Conservation (phyloP, 2,329 filamentous ascomycete species). For the Nigrograna mackinnonii region DNA sequence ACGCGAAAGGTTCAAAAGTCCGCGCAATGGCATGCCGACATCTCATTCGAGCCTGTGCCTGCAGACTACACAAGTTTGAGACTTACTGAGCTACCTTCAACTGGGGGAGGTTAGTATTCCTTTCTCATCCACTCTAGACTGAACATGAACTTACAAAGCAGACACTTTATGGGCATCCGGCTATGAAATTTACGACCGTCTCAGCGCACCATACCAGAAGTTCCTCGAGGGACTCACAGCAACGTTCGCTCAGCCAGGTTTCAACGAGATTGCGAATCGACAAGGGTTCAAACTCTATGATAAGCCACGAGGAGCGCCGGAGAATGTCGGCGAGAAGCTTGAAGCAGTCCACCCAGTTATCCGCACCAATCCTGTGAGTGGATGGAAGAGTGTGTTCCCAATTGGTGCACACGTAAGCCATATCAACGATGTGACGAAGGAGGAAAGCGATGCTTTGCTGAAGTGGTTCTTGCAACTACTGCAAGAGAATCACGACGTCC, state of each 20-base stretch:
- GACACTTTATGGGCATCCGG: constrained; percentile 70
- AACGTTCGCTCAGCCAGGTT: constrained; percentile 40
- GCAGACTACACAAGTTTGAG: constrained; percentile 65
- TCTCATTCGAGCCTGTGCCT: constrained; percentile 65
- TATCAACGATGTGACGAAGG: constrained; percentile 45
- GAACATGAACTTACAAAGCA: background rate
- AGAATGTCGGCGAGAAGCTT: constrained; percentile 51
- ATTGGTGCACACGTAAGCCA: constrained; percentile 36
- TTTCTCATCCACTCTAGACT: too few species aligned
- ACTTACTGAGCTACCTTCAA: constrained; percentile 34
- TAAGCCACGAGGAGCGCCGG: constrained; percentile 51
- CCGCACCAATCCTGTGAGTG: constrained; percentile 59
- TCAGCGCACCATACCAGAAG: constrained; percentile 54
- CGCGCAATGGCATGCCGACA: constrained; percentile 60
- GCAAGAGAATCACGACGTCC: constrained; percentile 53
- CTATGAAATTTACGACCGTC: constrained; percentile 67
- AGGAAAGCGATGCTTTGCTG: constrained; percentile 44
- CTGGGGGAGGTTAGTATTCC: constrained; percentile 33
- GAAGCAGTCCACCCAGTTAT: constrained; percentile 55
- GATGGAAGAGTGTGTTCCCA: constrained; percentile 51
- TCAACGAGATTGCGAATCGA: constrained; percentile 35
- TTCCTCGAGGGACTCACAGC: constrained; percentile 48
- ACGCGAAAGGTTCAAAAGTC: constrained; percentile 44
- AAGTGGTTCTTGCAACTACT: constrained; percentile 44
- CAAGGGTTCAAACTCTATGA: constrained; percentile 44